Base-by-base conservation (phyloP, 306 rosid species). In the Quercus parvula region DNA sequence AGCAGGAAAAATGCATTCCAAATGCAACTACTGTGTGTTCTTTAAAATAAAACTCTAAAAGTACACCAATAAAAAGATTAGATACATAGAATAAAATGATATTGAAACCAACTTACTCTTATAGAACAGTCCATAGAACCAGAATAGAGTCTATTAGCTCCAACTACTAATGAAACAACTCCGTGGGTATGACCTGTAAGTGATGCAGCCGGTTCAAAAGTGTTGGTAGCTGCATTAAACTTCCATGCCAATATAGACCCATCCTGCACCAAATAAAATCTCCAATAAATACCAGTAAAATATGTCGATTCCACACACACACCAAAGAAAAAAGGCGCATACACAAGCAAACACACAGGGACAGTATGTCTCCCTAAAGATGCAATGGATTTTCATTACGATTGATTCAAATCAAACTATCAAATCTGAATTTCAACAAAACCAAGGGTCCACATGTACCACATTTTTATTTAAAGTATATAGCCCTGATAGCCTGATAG, bases 41-140 rank as follows among this genome's bases (percentile, higher is more conserved):
- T 75, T 59, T 9, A 64, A 56, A 66, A 71, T 17, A 33, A 67
- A 18, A 20, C 30, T 69, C 33, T 44, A 55, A 38, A 31, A 82
- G 70, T 35, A 61, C 25, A 30, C 67, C 31, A 24, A 13, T 49
- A 59, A 56, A 35, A 19, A 10, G 56, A 76, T 52, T n/a, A 67
- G 63, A 70, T 66, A 35, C 35, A 24, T 57, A 77, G 41, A 78
- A 68, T 71, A 64, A 27, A 46, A 56, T 19, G 25, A 67, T 30
- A 73, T 56, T 52, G 33, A 46, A 79, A 58, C 41, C 33, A 70
- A 81, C 94, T 84, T 85, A 91, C 98, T 85, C 80, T 90, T 80
- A 93, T 93, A 77, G 98, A 83, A 79, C 87, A 77, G 83, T 95
- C 99, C 99, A 95, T 95, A 75, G 99, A 95, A 57, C 98, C 99